A percentile compares a stretch with the other conserved stretches of the same genome.
These are phyloP conservation scores for Phytophthora pluvialis DNA, from an alignment of 352 stramenopile species.

Conservation along the genomic window DNA sequence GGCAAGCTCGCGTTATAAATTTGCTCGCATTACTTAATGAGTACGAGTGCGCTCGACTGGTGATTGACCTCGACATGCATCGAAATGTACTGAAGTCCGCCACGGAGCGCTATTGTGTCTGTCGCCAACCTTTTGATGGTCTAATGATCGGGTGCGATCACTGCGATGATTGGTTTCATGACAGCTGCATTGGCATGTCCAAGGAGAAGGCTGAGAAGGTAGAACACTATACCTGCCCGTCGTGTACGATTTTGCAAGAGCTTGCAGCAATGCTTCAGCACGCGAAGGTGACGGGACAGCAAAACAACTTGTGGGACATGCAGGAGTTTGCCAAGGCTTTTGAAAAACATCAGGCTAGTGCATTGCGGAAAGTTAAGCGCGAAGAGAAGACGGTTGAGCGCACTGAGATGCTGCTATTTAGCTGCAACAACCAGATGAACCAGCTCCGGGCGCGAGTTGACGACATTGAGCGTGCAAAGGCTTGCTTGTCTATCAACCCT, in stretches of 20 bases:
- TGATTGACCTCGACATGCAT: constrained; percentile 91
- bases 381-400: constrained; percentile 88
- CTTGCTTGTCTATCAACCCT: constrained; percentile 50
- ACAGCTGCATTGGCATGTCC: constrained; percentile 90
- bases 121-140: constrained; percentile 88
- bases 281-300: constrained; percentile 49
- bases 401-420: constrained; percentile 78
- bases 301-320: constrained; percentile 82
- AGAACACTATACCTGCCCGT: constrained; percentile 96
- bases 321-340: constrained; percentile 86
- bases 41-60: constrained; percentile 74
- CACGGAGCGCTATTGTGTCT: constrained; percentile 92
- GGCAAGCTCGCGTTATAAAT: constrained; percentile 75
- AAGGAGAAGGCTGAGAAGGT: constrained; percentile 95
- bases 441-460: constrained; percentile 75
- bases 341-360: constrained; percentile 80
- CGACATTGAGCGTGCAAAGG: constrained; percentile 74
- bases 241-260: constrained; percentile 92
- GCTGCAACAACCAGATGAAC: constrained; percentile 83
- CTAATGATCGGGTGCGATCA: constrained; percentile 91
- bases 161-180: constrained; percentile 92
- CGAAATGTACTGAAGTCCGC: constrained; percentile 92
- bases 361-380: constrained; percentile 80
- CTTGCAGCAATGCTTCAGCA: constrained; percentile 69
- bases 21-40: constrained; percentile 79